phyloP scores from a whole-genome alignment of 306 rosid species.

The Trichosanthes truncata region DNA sequence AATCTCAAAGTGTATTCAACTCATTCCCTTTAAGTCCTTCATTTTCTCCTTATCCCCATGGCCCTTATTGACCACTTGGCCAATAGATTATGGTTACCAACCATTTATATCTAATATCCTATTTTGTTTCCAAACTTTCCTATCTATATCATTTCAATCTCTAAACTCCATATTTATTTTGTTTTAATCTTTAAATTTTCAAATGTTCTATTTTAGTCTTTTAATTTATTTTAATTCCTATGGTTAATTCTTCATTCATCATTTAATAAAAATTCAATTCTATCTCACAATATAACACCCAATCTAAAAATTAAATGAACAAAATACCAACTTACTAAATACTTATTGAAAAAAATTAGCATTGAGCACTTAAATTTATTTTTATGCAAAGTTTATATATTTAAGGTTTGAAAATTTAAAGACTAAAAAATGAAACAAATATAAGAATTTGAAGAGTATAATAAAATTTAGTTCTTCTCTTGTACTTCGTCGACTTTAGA shows the following conservation, averaged over 20 bases:
- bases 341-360: not conserved
- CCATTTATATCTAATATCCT: not conserved
- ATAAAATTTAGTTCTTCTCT: not conserved
- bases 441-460: not conserved
- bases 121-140: not conserved
- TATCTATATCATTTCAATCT: not conserved
- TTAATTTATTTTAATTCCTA: not conserved
- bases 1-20: no score
- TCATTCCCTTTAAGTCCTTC: not conserved
- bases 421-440: not conserved
- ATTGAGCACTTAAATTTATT: not conserved
- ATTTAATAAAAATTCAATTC: not conserved
- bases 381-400: not conserved
- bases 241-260: not conserved
- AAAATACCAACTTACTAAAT: not conserved
- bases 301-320: not conserved
- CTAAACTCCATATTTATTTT: not conserved
- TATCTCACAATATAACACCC: not conserved
- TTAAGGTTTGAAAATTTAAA: not conserved
- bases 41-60: no score
- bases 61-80: no score
- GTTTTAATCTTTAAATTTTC: not conserved
- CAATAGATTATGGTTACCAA: not conserved
- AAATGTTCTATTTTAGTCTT: not conserved
- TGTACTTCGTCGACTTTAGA: not conserved